Base-by-base conservation (phyloP, 2,329 filamentous ascomycete species). In the Pyrenochaeta sp. region DNA sequence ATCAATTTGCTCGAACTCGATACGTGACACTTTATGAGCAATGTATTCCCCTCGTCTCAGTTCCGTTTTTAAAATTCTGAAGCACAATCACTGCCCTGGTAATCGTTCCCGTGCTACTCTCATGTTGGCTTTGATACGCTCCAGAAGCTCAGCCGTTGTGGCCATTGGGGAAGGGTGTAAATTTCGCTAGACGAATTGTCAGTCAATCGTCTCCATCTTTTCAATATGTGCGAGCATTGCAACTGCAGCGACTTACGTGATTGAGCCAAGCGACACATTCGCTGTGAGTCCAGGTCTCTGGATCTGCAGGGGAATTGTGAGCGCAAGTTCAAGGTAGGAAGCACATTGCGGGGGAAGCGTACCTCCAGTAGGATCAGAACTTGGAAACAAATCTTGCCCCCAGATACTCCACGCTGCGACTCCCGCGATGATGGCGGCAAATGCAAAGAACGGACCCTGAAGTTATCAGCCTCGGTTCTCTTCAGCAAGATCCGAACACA, bases 331-430 rank as follows among this genome's bases (percentile, higher is more conserved):
- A 20, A 31, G 6, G 4, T 14, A 21, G 3, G 11, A 34, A 31
- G 10, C 22, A 36, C 5, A 38, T 35, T 14, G n/a, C n/a, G n/a
- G n/a, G n/a, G 7, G n/a, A 29, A 18, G 56, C 60, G 76, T 83
- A 76, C 90, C 81, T 48, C 91, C 91, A 19, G 77, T 89, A n/a
- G 92, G 90, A 66, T 96, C 91, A 54, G 85, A 77, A 3, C 81
- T 72, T 1, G 92, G 92, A 62, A 96, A 96, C 63, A 96, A 81
- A 52, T 93, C 90, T 39, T 83, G 81, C 43, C 90, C 90, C 86
- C 88, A 95, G 60, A 96, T 93, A 13, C 83, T 82, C 87, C 88
- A 96, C 28, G 83, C 84, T 11, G 90, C 88, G 2, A 88, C 90
- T 2, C 88, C 90, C 6, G 89, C 88, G 10, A 96, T 82, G 38